Conservation (phyloP, 2,329 filamentous ascomycete species). For the Fusarium ambrosium region DNA sequence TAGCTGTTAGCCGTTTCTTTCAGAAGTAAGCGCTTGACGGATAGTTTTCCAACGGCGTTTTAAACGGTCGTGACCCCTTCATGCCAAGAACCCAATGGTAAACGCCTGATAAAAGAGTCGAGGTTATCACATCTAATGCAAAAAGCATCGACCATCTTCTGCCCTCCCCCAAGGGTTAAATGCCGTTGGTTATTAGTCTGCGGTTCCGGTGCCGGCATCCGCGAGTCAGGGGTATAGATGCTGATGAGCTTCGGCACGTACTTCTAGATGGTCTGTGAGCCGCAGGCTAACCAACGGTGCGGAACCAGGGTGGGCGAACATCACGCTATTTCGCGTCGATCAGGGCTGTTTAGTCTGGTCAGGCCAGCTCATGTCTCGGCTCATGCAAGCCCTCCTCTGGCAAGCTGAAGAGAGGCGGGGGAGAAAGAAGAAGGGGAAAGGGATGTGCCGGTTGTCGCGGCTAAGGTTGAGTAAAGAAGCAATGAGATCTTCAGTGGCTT, state of each 20-base stretch:
- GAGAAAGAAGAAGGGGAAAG: not conserved
- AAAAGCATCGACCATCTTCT: not conserved
- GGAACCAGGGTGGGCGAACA: not conserved
- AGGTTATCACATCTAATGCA: not conserved
- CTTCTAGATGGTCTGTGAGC: not conserved
- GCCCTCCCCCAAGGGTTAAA: not conserved
- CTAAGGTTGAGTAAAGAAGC: not conserved
- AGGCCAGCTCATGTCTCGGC: not conserved
- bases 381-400: not conserved
- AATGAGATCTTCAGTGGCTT: not conserved
- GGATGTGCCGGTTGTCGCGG: not conserved
- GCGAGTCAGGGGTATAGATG: not conserved
- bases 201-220: not conserved
- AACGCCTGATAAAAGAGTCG: not conserved
- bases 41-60: not conserved
- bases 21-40: not conserved
- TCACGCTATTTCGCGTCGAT: slow-evolving; percentile 5
- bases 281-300: not conserved
- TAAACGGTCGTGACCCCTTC: not conserved
- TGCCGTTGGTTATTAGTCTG: not conserved
- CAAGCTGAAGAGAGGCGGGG: not conserved
- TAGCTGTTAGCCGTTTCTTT: not conserved
- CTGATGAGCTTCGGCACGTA: not conserved
- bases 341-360: not conserved
- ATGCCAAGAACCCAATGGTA: not conserved